These are phyloP conservation scores for Chondrus crispus DNA, from an alignment of 23 red algal genomes.

Conservation along the genomic window DNA sequence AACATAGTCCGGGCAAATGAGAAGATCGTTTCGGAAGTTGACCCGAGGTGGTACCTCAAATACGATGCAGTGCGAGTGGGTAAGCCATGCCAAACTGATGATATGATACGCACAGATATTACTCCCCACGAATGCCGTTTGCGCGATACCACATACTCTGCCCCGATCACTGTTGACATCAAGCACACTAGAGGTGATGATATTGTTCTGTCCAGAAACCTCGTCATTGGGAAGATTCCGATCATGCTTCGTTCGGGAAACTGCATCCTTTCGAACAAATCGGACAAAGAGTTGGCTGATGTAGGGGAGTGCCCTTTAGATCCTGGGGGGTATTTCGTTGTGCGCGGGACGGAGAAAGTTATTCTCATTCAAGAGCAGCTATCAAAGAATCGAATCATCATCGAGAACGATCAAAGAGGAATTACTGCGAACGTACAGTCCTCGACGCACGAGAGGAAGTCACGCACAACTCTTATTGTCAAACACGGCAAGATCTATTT, in stretches of 20 bases:
- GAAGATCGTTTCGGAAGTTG: slow-evolving; percentile 72
- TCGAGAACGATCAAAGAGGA: slow-evolving; percentile 90
- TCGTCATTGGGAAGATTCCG: slow-evolving; percentile 83
- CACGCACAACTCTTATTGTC: slow-evolving; percentile 70
- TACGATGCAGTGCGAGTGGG: slow-evolving; percentile 81
- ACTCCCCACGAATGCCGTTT: slow-evolving; percentile 92
- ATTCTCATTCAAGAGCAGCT: slow-evolving; percentile 99
- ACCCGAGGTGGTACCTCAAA: slow-evolving; percentile 73
- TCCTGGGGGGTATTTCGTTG: slow-evolving; percentile 98
- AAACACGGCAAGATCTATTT: slow-evolving; percentile 79
- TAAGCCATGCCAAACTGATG: slow-evolving; percentile 66
- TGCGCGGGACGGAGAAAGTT: slow-evolving; percentile 90
- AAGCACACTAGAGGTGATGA: slow-evolving; percentile 73
- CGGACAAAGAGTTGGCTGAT: slow-evolving; percentile 70
- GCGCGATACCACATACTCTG: slow-evolving; percentile 91
- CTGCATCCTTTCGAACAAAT: slow-evolving; percentile 64
- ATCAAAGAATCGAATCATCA: slow-evolving; percentile 95
- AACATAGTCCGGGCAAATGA: slow-evolving; percentile 82
- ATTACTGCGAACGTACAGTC: slow-evolving; percentile 78
- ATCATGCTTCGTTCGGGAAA: slow-evolving; percentile 91
- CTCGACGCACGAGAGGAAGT: slow-evolving; percentile 89
- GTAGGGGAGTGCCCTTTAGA: slow-evolving; percentile 94
- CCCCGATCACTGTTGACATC: slow-evolving; percentile 84
- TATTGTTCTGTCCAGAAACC: slow-evolving; percentile 47
- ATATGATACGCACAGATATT: slow-evolving; percentile 66